A percentile compares a stretch with the other conserved stretches of the same genome.
Conservation (phyloP, 73 alveolate species). For the Symbiodinium natans region DNA sequence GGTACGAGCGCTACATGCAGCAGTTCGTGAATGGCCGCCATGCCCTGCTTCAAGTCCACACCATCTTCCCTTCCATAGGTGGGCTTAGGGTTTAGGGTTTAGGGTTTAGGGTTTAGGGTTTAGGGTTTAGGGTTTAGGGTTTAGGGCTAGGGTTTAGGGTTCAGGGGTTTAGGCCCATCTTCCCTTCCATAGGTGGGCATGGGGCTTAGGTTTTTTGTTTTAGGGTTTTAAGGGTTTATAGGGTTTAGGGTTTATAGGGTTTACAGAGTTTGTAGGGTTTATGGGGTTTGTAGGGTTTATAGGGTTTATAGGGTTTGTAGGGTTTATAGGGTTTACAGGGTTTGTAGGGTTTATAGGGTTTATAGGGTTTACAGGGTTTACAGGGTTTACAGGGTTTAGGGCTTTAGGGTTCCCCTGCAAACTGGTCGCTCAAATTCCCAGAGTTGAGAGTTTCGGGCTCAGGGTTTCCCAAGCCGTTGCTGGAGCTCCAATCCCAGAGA, state of each 20-base stretch:
- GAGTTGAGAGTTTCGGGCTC: neutral
- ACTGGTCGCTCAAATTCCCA: neutral
- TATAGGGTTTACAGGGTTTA: too few relatives aligned
- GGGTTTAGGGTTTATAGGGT: too few relatives aligned
- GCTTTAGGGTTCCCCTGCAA: too few relatives aligned
- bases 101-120: neutral
- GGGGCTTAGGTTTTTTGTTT: neutral
- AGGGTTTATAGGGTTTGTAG: too few relatives aligned
- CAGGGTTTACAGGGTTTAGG: too few relatives aligned
- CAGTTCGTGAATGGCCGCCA: slow-evolving; percentile 29
- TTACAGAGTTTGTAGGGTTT: too few relatives aligned
- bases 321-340: too few relatives aligned
- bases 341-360: too few relatives aligned
- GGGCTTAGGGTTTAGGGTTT: neutral
- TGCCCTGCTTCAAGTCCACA: slow-evolving; percentile 61
- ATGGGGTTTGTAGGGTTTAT: too few relatives aligned
- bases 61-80: slow-evolving; percentile 67
- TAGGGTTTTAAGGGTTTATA: too few relatives aligned
- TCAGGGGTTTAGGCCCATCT: neutral
- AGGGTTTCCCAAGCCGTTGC: too few relatives aligned
- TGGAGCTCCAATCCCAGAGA: too few relatives aligned
- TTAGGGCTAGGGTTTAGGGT: neutral
- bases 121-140: neutral
- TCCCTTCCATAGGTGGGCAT: neutral
- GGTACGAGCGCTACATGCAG: slow-evolving; percentile 36